Conservation (phyloP, 2,329 filamentous ascomycete genomes). For the Verticillium albo-atrum region DNA sequence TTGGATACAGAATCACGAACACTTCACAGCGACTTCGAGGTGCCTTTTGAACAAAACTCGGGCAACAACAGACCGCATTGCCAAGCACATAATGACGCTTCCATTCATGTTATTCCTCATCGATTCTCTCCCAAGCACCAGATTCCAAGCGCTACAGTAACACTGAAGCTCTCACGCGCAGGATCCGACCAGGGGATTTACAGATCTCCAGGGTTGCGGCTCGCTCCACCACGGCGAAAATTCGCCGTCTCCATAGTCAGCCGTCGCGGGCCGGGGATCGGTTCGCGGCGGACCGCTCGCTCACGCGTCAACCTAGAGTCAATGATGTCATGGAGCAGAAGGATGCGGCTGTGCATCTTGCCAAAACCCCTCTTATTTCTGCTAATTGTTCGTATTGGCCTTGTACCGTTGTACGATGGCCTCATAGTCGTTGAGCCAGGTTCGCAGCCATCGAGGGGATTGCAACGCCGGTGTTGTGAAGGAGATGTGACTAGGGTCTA, state of each 20-base stretch:
- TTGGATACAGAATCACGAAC: too few species aligned
- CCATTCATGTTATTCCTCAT: background rate
- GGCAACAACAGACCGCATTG: background rate
- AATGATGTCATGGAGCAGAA: background rate
- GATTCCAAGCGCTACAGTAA: background rate
- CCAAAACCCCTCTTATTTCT: background rate
- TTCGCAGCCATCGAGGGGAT: background rate
- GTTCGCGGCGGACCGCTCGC: background rate
- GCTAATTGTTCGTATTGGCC: background rate
- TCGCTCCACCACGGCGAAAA: background rate
- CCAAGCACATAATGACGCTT: background rate
- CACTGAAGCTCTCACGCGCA: background rate
- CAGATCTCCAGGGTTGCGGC: background rate
- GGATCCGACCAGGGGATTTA: background rate
- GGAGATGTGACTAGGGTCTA: background rate
- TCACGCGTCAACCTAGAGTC: background rate
- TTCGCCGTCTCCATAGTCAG: background rate
- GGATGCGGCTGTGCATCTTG: background rate
- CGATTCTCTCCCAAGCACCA: background rate
- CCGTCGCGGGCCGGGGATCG: background rate
- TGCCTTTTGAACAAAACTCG: background rate
- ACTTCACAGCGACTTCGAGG: background rate
- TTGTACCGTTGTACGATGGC: background rate
- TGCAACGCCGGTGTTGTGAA: background rate
- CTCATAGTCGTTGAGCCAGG: background rate